These are phyloP conservation scores for Evansstolkia leycettana DNA, from an alignment of 495 filamentous ascomycete species.

Conservation along the genomic window DNA sequence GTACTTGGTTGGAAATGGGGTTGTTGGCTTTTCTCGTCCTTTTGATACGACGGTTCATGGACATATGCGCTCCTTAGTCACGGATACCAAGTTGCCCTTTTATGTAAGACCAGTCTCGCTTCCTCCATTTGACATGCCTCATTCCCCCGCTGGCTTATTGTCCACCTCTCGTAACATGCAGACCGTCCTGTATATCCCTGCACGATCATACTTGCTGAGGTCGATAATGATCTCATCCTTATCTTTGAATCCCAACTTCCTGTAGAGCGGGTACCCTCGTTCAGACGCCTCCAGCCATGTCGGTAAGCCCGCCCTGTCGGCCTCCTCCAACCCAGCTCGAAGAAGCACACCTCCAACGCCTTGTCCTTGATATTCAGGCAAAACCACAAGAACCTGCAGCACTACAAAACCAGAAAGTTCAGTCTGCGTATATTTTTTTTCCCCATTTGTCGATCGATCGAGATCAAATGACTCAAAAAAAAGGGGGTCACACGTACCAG, in stretches of 20 bases:
- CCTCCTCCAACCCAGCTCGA: conserved; percentile 12
- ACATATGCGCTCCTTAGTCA: too few species aligned
- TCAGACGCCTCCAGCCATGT: conserved; percentile 22
- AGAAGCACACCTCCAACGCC: conserved; percentile 20
- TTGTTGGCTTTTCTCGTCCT: too few species aligned
- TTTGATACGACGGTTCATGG: too few species aligned
- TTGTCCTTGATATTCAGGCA: conserved; percentile 19
- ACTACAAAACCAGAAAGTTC: conserved; percentile 2
- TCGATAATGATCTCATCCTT: conserved; percentile 18
- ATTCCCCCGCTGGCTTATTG: background rate
- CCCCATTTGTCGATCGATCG: too few species aligned
- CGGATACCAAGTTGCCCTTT: too few species aligned
- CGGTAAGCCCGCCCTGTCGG: conserved; percentile 12
- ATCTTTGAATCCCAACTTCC: conserved; percentile 18
- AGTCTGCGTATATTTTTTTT: background rate
- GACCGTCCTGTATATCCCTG: conserved; percentile 1
- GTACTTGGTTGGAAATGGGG: too few species aligned
- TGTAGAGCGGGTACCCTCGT: conserved; percentile 17
- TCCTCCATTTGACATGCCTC: background rate
- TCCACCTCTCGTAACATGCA: conserved; percentile 4
- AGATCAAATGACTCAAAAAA: background rate
- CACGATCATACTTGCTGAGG: conserved; percentile 9
- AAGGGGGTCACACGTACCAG: conserved; percentile 3
- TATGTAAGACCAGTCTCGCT: too few species aligned
- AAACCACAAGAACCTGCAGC: conserved; percentile 9